phyloP scores from a whole-genome alignment of 1,139 yeast species.

The Pichia sp. region DNA sequence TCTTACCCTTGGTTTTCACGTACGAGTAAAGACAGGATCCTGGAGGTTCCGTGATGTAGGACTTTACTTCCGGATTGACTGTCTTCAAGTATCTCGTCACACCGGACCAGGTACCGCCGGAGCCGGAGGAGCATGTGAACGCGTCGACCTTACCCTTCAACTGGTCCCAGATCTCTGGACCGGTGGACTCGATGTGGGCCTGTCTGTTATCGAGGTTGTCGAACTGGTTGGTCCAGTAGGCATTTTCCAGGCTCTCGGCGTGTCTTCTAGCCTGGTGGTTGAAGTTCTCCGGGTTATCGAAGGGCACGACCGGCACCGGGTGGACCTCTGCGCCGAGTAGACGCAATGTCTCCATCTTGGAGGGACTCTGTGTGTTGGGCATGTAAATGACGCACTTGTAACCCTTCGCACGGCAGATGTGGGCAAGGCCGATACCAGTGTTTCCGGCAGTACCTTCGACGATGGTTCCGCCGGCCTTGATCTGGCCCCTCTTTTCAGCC shows the following conservation, averaged over 20 bases:
- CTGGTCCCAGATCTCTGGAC: conserved; percentile 93
- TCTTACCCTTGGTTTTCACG: conserved; percentile 45
- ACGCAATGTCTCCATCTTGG: conserved; percentile 67
- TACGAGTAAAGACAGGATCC: conserved; percentile 82
- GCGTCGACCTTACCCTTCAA: conserved; percentile 76
- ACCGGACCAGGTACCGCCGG: conserved; percentile 91
- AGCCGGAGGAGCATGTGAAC: conserved; percentile 85
- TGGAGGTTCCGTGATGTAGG: conserved; percentile 87
- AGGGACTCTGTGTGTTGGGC: conserved; percentile 84
- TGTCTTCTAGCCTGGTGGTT: conserved; percentile 83
- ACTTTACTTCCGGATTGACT: conserved; percentile 35
- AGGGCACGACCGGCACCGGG: conserved; percentile 90
- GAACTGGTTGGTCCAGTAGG: conserved; percentile 90
- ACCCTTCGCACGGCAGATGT: conserved; percentile 78
- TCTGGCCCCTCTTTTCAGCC: conserved; percentile 68
- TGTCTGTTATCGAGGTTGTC: conserved; percentile 84
- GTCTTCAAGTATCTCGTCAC: conserved; percentile 70
- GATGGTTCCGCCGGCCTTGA: conserved; percentile 53
- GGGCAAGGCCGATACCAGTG: conserved; percentile 89
- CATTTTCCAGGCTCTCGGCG: conserved; percentile 68
- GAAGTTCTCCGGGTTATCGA: conserved; percentile 73
- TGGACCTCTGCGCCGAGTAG: conserved; percentile 79
- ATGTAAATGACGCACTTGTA: conserved; percentile 81
- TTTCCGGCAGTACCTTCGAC: conserved; percentile 76
- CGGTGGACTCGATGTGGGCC: conserved; percentile 87